Percentiles rank a stretch among this genome's conserved stretches.
phyloP scores from a whole-genome alignment of 257 asterid species.

The Sherardia arvensis region DNA sequence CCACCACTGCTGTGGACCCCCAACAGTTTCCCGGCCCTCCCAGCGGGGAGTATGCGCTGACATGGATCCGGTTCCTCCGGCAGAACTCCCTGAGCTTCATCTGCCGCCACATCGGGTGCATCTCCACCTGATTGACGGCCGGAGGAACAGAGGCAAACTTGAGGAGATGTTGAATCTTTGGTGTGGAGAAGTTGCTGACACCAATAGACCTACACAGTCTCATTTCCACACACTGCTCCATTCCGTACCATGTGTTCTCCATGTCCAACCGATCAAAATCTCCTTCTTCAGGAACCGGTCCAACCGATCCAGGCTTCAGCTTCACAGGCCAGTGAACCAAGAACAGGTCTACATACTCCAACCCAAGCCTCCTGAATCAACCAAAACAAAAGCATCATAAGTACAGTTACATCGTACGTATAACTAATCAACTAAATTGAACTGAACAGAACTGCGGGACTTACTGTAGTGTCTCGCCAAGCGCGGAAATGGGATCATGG shows the following conservation, averaged over 20 bases:
- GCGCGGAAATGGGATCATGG: constrained; percentile 68
- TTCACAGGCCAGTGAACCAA: constrained; percentile 90
- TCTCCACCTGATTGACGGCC: constrained; percentile 82
- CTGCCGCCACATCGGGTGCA: constrained; percentile 96
- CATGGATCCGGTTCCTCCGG: constrained; percentile 44
- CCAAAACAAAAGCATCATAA: neutral
- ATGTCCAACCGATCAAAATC: constrained; percentile 50
- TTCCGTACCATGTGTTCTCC: constrained; percentile 57
- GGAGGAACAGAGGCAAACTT: constrained; percentile 47
- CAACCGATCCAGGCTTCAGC: constrained; percentile 46
- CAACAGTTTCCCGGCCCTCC: constrained; percentile 78
- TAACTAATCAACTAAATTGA: neutral
- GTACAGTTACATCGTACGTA: no score
- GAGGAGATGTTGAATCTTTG: constrained; percentile 36
- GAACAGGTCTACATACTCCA: constrained; percentile 80
- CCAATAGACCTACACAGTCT: constrained; percentile 69
- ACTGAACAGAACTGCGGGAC: neutral
- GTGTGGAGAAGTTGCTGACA: constrained; percentile 68
- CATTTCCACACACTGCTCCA: constrained; percentile 70
- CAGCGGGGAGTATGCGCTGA: constrained; percentile 70
- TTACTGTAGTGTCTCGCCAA: constrained; percentile 46
- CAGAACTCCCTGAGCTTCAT: constrained; percentile 45
- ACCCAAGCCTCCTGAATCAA: constrained; percentile 42
- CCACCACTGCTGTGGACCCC: constrained; percentile 71
- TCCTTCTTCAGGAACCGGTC: constrained; percentile 49